Conservation (phyloP, 192 early-diverging fungal species). For the Phlyctochytrium bullatum region DNA sequence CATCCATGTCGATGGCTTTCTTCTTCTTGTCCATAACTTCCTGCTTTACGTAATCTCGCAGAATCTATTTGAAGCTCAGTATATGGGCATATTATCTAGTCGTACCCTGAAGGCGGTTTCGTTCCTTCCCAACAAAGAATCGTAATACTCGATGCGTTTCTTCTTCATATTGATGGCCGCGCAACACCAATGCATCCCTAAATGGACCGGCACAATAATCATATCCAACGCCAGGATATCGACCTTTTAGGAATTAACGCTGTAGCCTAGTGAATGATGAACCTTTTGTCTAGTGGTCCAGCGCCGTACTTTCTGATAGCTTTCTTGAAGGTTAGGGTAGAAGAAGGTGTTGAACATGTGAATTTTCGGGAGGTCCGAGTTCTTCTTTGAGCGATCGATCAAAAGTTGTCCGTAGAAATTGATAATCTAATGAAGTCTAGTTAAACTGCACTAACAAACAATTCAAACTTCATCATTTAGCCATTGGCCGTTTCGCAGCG, state of each 20-base stretch:
- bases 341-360: slow-evolving; percentile 95
- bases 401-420: slow-evolving; percentile 88
- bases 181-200: slow-evolving; percentile 74
- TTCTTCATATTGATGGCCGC: slow-evolving; percentile 57
- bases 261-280: slow-evolving; percentile 1
- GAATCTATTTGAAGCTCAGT: slow-evolving; percentile 27
- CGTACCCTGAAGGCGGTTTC: slow-evolving; percentile 44
- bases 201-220: slow-evolving; percentile 81
- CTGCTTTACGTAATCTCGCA: slow-evolving; percentile 66
- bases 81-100: neutral
- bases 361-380: slow-evolving; percentile 53
- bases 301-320: slow-evolving; percentile 70
- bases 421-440: slow-evolving; percentile 53
- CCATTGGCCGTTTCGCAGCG: slow-evolving; percentile 74
- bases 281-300: slow-evolving; percentile 56
- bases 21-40: slow-evolving; percentile 76
- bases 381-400: slow-evolving; percentile 57
- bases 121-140: slow-evolving; percentile 74
- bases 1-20: slow-evolving; percentile 51
- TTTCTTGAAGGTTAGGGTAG: slow-evolving; percentile 66
- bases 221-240: slow-evolving; percentile 77
- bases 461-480: slow-evolving; percentile 85
- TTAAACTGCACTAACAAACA: neutral
- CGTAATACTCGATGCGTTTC: slow-evolving; percentile 76
- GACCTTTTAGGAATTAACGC: slow-evolving; percentile 37